Evolutionary conservation across 2,329 filamentous ascomycete genomes (phyloP).

Genomic region (Cercospora nicotianae): DNA sequence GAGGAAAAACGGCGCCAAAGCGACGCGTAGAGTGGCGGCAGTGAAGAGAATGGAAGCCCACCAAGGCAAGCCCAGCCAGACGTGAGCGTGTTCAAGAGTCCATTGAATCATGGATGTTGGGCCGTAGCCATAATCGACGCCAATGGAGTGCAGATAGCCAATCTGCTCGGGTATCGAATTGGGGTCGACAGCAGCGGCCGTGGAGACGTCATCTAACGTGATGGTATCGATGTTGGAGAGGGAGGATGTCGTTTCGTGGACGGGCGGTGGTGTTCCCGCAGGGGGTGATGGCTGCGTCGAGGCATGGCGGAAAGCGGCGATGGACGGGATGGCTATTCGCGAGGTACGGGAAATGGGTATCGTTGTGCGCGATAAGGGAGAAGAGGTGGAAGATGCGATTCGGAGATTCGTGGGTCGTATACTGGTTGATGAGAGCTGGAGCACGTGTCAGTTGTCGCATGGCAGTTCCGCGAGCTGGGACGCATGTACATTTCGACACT

Average conservation of each 20-base stretch:
- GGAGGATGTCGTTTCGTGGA: conserved; percentile 27
- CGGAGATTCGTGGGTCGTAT: conserved; percentile 20
- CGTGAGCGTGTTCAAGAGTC: conserved; percentile 77
- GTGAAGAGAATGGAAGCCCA: conserved; percentile 70
- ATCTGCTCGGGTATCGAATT: conserved; percentile 65
- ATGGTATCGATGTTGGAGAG: conserved; percentile 37
- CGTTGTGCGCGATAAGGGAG: conserved; percentile 12
- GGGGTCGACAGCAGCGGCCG: conserved; percentile 15
- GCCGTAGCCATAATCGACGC: conserved; percentile 85
- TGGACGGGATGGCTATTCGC: conserved; percentile 21
- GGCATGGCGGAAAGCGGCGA: conserved; percentile 30
- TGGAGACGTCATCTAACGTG: conserved; percentile 40
- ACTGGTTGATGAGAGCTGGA: conserved; percentile 33
- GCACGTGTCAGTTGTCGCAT: conserved; percentile 1
- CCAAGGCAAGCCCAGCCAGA: conserved; percentile 76
- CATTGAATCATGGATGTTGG: conserved; percentile 72
- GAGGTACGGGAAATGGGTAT: conserved; percentile 21
- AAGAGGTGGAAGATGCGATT: conserved; percentile 13
- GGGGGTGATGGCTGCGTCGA: conserved; percentile 36
- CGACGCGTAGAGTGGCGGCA: conserved; percentile 63
- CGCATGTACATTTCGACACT: conserved; percentile 34
- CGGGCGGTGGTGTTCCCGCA: conserved; percentile 35
- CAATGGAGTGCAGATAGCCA: conserved; percentile 79
- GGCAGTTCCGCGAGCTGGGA: background rate
- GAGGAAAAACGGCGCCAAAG: conserved; percentile 66